Conservation (phyloP, 148 eudicot genomes). For the Rhododendron ovatum region DNA sequence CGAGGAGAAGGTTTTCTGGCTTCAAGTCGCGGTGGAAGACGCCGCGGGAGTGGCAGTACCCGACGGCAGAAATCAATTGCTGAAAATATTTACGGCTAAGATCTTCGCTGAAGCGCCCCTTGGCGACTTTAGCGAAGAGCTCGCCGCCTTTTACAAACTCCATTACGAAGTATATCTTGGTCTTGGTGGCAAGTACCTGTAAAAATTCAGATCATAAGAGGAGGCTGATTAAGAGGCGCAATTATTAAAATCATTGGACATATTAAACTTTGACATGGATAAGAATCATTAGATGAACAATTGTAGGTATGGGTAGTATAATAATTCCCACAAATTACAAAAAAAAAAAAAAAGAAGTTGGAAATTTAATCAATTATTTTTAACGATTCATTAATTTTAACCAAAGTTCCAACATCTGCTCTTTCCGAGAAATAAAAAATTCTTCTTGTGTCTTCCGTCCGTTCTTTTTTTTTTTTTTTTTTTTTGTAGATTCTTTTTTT, state of each 20-base stretch:
- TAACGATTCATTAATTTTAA: not conserved
- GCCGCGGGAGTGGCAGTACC: slow-evolving; percentile 65
- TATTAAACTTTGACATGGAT: not conserved
- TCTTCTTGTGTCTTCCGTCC: not conserved
- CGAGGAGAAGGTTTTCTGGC: slow-evolving; percentile 66
- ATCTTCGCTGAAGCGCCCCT: slow-evolving; percentile 62
- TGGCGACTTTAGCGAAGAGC: slow-evolving; percentile 61
- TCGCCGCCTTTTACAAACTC: slow-evolving; percentile 75
- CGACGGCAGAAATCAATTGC: slow-evolving; percentile 64
- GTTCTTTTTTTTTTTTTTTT: no score
- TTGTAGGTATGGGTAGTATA: not conserved
- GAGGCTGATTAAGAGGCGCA: not conserved
- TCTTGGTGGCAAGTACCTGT: slow-evolving; percentile 42
- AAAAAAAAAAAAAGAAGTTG: no score
- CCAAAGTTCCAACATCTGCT: not conserved
- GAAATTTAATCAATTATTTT: not conserved
- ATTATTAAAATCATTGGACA: not conserved
- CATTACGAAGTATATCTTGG: slow-evolving; percentile 64
- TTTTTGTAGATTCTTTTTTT: no score
- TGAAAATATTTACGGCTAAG: slow-evolving; percentile 55
- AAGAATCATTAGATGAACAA: not conserved
- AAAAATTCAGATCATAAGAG: not conserved
- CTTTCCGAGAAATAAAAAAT: no score
- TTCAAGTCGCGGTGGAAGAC: slow-evolving; percentile 73
- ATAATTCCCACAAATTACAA: not conserved